phyloP scores from a whole-genome alignment of 495 filamentous ascomycete genomes.

The Diplogelasinospora grovesii region DNA sequence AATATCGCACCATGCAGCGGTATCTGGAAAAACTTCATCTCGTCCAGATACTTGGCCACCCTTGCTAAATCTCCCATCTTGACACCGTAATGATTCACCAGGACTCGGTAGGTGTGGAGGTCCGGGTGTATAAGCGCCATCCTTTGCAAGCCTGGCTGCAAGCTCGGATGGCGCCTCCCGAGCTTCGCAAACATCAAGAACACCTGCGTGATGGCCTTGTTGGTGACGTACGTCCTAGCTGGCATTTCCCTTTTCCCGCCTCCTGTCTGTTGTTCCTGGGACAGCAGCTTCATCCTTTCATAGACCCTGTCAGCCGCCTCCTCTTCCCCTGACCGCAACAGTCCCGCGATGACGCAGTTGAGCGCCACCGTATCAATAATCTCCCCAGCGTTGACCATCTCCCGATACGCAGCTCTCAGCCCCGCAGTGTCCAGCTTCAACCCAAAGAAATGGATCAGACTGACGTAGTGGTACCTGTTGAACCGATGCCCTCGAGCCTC shows the following conservation, averaged over 20 bases:
- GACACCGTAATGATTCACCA: constrained; percentile 51
- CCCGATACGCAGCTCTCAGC: constrained; percentile 63
- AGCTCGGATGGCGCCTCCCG: constrained; percentile 31
- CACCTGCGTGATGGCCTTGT: constrained; percentile 49
- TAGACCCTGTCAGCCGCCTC: constrained; percentile 71
- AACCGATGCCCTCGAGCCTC: constrained; percentile 52
- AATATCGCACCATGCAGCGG: constrained; percentile 57
- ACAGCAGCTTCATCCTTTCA: constrained; percentile 66
- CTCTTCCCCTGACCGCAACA: constrained; percentile 66
- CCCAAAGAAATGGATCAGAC: constrained; percentile 76
- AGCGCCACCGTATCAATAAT: constrained; percentile 82
- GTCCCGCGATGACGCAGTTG: constrained; percentile 74
- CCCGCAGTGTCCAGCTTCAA: constrained; percentile 59
- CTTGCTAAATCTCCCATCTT: constrained; percentile 51
- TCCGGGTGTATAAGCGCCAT: constrained; percentile 53
- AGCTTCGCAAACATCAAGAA: constrained; percentile 46
- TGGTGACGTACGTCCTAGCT: constrained; percentile 34
- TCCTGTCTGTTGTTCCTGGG: neutral
- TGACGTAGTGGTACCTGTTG: constrained; percentile 70
- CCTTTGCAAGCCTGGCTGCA: constrained; percentile 44
- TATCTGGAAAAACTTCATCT: constrained; percentile 55
- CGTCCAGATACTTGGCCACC: constrained; percentile 51
- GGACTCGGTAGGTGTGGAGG: constrained; percentile 56
- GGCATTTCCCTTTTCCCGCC: constrained; percentile 21
- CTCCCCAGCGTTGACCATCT: constrained; percentile 73